Conservation (phyloP, 2,329 filamentous ascomycete genomes). For the Orbilia javanica region DNA sequence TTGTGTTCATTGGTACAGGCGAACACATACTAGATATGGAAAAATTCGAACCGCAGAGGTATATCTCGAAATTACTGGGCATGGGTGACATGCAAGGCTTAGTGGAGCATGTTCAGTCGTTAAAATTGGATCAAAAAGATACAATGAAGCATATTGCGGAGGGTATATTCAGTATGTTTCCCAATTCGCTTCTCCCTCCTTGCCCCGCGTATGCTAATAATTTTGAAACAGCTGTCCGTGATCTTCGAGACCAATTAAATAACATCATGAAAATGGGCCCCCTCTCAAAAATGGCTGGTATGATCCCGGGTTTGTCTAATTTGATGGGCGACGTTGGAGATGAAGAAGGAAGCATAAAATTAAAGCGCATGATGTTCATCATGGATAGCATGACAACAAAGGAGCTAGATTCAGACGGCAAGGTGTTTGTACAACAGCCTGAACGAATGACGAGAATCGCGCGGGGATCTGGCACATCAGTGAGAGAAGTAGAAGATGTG, state of each 20-base stretch:
- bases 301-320: constrained; percentile 94
- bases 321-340: constrained; percentile 98
- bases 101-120: constrained; percentile 94
- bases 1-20: constrained; percentile 97
- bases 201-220: neutral
- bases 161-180: constrained; percentile 77
- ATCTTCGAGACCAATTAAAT: constrained; percentile 91
- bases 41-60: constrained; percentile 89
- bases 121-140: constrained; percentile 97
- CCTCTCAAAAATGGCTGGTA: constrained; percentile 94
- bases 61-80: constrained; percentile 91
- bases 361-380: constrained; percentile 99
- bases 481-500: constrained; percentile 93
- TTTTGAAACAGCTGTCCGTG: constrained; percentile 76
- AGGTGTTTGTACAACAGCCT: constrained; percentile 91
- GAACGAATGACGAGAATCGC: constrained; percentile 93
- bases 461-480: constrained; percentile 87
- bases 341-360: constrained; percentile 90
- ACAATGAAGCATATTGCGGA: constrained; percentile 99
- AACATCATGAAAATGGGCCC: constrained; percentile 99
- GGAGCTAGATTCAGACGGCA: constrained; percentile 94
- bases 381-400: constrained; percentile 98
- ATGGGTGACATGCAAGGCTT: constrained; percentile 98
- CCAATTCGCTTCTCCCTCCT: neutral
- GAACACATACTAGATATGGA: constrained; percentile 97